A percentile compares a stretch with the other conserved stretches of the same genome.
These are phyloP conservation scores for Ogataea kodamae DNA, from an alignment of 805 yeast species.

Conservation along the genomic window DNA sequence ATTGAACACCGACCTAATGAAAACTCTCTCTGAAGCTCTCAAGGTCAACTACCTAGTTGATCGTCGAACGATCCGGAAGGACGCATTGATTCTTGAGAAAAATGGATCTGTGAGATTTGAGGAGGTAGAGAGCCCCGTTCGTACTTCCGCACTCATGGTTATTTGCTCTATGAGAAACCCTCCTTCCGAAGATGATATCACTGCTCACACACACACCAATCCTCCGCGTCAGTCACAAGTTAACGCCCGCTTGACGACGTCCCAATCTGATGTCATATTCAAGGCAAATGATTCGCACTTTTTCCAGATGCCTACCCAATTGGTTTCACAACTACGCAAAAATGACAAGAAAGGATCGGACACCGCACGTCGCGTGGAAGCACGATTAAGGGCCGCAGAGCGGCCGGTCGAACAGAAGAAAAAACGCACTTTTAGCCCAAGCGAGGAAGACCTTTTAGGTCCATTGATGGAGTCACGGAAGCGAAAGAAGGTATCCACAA, in stretches of 20 bases:
- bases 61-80: conserved; percentile 49
- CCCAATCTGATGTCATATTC: conserved; percentile 11
- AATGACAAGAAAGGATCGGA: conserved; percentile 3
- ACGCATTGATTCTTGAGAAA: conserved; percentile 35
- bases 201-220: conserved; percentile 4
- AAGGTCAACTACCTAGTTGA: conserved; percentile 45
- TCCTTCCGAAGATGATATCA: conserved; percentile 14
- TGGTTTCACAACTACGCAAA: conserved; percentile 2
- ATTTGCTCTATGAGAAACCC: conserved; percentile 13
- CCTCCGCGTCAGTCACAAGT: neutral
- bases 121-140: conserved; percentile 10
- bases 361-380: conserved; percentile 11
- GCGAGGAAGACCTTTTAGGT: conserved; percentile 24
- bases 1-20: conserved; percentile 40
- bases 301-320: conserved; percentile 19
- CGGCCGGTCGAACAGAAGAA: conserved; percentile 5
- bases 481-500: conserved; percentile 26
- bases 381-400: conserved; percentile 17
- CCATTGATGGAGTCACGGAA: conserved; percentile 30
- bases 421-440: conserved; percentile 3
- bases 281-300: conserved; percentile 24
- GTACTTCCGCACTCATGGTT: conserved; percentile 6
- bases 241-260: conserved; percentile 6
- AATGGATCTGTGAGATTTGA: conserved; percentile 26
- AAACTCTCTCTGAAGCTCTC: conserved; percentile 38